Conservation (phyloP, 345 rosid genomes). For the Camelina neglecta region DNA sequence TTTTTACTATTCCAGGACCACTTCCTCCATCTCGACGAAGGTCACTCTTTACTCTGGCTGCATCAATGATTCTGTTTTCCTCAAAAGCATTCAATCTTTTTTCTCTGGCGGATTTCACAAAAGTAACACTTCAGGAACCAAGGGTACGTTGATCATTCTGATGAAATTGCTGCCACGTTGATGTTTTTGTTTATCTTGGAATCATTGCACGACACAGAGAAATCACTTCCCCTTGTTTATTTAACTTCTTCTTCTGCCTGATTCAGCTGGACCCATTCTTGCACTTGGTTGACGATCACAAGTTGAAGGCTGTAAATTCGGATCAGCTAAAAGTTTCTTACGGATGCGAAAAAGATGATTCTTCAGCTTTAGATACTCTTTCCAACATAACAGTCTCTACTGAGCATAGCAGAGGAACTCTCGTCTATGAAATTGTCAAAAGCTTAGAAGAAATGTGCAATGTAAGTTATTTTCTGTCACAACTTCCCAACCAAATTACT, state of each 20-base stretch:
- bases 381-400: constrained; percentile 57
- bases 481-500: constrained; percentile 12
- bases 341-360: constrained; percentile 80
- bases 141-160: constrained; percentile 51
- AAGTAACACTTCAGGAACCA: constrained; percentile 61
- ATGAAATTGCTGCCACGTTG: constrained; percentile 20
- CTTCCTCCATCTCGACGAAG: constrained; percentile 82
- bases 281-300: constrained; percentile 73
- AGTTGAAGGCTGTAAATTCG: constrained; percentile 64
- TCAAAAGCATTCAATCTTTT: constrained; percentile 70
- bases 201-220: not conserved
- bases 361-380: constrained; percentile 62
- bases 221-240: constrained; percentile 1
- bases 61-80: constrained; percentile 87
- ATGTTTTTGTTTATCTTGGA: constrained; percentile 21
- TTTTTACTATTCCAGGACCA: constrained; percentile 58
- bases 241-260: constrained; percentile 36
- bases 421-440: constrained; percentile 71
- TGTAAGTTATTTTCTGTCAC: constrained; percentile 51
- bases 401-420: constrained; percentile 64
- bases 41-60: constrained; percentile 83
- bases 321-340: constrained; percentile 49
- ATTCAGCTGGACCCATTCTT: constrained; percentile 86
- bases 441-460: constrained; percentile 62
- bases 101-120: constrained; percentile 61